phyloP scores from a whole-genome alignment of 768 basidiomycete species.

The Psilocybe azurescens region DNA sequence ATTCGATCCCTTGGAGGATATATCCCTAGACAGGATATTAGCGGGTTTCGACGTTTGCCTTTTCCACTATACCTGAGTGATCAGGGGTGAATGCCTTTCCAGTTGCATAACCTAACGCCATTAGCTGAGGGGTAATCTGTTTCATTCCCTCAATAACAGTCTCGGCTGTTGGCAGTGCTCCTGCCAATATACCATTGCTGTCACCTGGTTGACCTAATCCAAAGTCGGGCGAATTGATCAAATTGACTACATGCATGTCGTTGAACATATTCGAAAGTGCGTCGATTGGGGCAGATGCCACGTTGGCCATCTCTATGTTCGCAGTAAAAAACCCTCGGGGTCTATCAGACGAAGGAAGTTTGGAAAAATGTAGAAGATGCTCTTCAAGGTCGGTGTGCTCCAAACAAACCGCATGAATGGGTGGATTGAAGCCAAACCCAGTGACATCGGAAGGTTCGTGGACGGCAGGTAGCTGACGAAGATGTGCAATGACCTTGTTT shows the following conservation, averaged over 20 bases:
- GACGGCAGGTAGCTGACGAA: conserved; percentile 62
- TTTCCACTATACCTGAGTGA: conserved; percentile 53
- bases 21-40: conserved; percentile 44
- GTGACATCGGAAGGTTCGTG: conserved; percentile 30
- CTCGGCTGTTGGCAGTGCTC: conserved; percentile 77
- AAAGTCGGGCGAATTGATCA: conserved; percentile 64
- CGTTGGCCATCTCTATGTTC: conserved; percentile 34
- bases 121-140: conserved; percentile 76
- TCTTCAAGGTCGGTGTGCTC: conserved; percentile 66
- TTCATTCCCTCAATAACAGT: conserved; percentile 71
- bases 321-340: conserved; percentile 12
- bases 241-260: conserved; percentile 65
- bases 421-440: conserved; percentile 33
- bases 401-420: conserved; percentile 83
- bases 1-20: conserved; percentile 80
- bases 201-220: conserved; percentile 80
- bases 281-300: conserved; percentile 55
- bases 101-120: conserved; percentile 80
- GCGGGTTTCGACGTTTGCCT: not conserved
- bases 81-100: conserved; percentile 68
- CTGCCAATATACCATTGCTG: conserved; percentile 69
- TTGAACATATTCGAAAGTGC: conserved; percentile 54
- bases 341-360: conserved; percentile 32
- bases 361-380: conserved; percentile 61
- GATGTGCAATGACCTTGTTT: conserved; percentile 72